Conservation (phyloP, 331 rosid species). For the Quercus tomentella region DNA sequence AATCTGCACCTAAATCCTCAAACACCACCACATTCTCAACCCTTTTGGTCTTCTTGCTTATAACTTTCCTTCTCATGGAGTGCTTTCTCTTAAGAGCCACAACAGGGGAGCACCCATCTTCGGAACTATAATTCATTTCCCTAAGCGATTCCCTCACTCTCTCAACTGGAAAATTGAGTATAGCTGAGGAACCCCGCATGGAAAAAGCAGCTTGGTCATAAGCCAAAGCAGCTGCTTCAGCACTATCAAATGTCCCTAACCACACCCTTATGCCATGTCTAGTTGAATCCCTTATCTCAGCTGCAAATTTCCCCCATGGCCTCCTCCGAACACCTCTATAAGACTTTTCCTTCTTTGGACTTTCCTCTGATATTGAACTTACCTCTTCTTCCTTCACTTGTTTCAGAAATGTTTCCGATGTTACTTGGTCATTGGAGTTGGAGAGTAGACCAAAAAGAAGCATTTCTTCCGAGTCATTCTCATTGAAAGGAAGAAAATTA, state of each 20-base stretch:
- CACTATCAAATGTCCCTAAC: constrained; percentile 94
- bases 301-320: constrained; percentile 97
- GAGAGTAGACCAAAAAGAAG: constrained; percentile 68
- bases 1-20: constrained; percentile 86
- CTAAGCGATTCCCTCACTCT: constrained; percentile 66
- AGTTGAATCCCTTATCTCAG: constrained; percentile 88
- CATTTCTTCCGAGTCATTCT: constrained; percentile 89
- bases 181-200: constrained; percentile 72
- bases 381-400: constrained; percentile 64
- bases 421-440: constrained; percentile 3
- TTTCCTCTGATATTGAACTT: constrained; percentile 27
- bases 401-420: background rate
- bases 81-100: constrained; percentile 85
- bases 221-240: constrained; percentile 87
- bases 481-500: constrained; percentile 72
- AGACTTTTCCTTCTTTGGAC: constrained; percentile 45
- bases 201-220: constrained; percentile 97
- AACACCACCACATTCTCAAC: constrained; percentile 68
- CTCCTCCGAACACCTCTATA: constrained; percentile 79
- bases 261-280: constrained; percentile 82
- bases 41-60: constrained; percentile 42
- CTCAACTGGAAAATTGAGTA: constrained; percentile 77
- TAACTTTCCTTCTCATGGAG: constrained; percentile 63
- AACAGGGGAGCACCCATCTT: constrained; percentile 80
- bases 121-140: constrained; percentile 49